These are phyloP conservation scores for Rhododendron kiyosumense DNA, from an alignment of 148 eudicot genomes.

Conservation along the genomic window DNA sequence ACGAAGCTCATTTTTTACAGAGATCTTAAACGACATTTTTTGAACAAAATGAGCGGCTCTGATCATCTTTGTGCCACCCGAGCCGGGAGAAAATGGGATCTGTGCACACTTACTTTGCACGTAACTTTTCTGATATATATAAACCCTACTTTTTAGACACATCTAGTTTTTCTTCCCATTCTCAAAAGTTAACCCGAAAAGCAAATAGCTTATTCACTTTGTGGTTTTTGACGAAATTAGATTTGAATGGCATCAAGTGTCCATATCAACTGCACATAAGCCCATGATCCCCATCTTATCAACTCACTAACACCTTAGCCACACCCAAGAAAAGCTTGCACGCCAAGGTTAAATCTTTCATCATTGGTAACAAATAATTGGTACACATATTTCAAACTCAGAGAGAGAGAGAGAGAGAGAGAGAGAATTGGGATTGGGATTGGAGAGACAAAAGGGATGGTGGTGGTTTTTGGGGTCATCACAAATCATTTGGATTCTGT, in stretches of 20 bases:
- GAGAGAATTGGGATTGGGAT: background rate
- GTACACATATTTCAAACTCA: background rate
- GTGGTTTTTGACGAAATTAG: background rate
- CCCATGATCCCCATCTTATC: background rate
- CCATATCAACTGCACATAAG: background rate
- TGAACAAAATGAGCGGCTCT: no score
- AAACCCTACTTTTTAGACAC: background rate
- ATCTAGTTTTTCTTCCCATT: background rate
- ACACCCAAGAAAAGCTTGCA: background rate
- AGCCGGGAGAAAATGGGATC: no score
- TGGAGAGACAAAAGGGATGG: background rate
- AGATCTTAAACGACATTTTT: no score
- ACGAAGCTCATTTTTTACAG: no score
- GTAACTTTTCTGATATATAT: no score
- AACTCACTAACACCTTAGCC: background rate
- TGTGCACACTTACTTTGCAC: no score
- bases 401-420: background rate
- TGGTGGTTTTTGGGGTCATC: background rate
- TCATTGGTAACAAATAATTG: slow-evolving; percentile 3
- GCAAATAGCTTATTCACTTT: background rate
- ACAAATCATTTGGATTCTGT: slow-evolving; percentile 9
- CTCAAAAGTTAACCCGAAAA: background rate
- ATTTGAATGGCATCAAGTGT: background rate
- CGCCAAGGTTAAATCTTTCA: slow-evolving; percentile 1
- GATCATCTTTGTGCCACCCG: no score